phyloP scores from a whole-genome alignment of 768 basidiomycete species.

The Tricholoma matsutake region DNA sequence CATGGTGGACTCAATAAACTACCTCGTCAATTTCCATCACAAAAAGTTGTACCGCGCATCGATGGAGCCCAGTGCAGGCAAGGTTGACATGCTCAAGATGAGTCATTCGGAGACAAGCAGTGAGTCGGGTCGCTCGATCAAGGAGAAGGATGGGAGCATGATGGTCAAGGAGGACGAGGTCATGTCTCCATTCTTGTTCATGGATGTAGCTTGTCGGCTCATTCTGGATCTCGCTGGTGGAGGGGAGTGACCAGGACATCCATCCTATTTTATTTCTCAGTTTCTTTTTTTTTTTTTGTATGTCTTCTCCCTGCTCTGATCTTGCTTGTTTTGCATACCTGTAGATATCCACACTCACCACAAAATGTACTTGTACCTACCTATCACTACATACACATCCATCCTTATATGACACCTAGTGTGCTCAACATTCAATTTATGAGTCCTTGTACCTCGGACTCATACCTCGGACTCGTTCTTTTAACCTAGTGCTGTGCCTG shows the following conservation, averaged over 20 bases:
- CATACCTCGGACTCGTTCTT: too few relatives aligned
- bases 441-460: too few relatives aligned
- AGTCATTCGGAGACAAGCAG: conserved; percentile 48
- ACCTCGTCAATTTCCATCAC: conserved; percentile 97
- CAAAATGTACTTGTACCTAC: conserved; percentile 2
- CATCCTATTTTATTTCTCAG: not conserved
- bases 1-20: conserved; percentile 93
- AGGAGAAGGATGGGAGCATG: conserved; percentile 43
- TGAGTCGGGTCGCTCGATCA: conserved; percentile 55
- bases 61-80: conserved; percentile 61
- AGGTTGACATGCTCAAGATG: conserved; percentile 61
- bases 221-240: conserved; percentile 90
- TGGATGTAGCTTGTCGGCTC: conserved; percentile 92
- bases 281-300: not conserved
- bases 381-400: not conserved
- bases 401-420: not conserved
- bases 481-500: too few relatives aligned
- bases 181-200: conserved; percentile 89
- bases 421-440: not conserved
- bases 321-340: conserved; percentile 4
- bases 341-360: conserved; percentile 1
- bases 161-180: conserved; percentile 56
- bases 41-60: conserved; percentile 89
- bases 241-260: conserved; percentile 22
- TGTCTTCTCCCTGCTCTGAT: not conserved